phyloP scores from a whole-genome alignment of 257 asterid genomes.

The Plantago elongata region DNA sequence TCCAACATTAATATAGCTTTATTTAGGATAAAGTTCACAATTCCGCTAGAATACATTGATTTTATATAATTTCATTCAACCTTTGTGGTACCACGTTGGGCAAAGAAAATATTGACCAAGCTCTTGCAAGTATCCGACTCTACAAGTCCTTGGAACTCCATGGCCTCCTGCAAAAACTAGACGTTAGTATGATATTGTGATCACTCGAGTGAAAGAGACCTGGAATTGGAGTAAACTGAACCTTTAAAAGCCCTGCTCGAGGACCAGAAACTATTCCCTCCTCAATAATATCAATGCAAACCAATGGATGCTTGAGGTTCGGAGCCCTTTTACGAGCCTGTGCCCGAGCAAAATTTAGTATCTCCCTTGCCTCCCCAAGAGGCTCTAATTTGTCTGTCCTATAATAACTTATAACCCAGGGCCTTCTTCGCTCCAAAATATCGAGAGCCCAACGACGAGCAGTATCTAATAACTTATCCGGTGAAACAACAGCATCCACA shows the following conservation, averaged over 20 bases:
- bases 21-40: neutral
- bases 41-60: neutral
- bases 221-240: constrained; percentile 18
- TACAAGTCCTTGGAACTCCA: constrained; percentile 66
- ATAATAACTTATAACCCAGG: constrained; percentile 76
- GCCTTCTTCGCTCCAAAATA: constrained; percentile 60
- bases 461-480: constrained; percentile 50
- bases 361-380: constrained; percentile 84
- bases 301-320: constrained; percentile 78
- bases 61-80: constrained; percentile 35
- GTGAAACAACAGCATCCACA: constrained; percentile 78
- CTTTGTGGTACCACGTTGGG: constrained; percentile 95
- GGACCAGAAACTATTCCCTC: constrained; percentile 84
- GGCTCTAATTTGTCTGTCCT: constrained; percentile 82
- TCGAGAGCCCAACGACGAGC: constrained; percentile 94
- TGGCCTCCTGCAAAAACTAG: constrained; percentile 70
- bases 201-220: constrained; percentile 5
- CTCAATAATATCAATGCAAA: constrained; percentile 84
- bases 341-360: constrained; percentile 81
- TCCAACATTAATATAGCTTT: neutral
- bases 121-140: constrained; percentile 83
- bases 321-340: constrained; percentile 84
- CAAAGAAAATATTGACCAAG: constrained; percentile 89
- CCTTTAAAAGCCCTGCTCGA: constrained; percentile 93
- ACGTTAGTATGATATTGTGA: neutral